Base-by-base conservation (phyloP, 2,329 filamentous ascomycete genomes). In the Apiospora aurea region DNA sequence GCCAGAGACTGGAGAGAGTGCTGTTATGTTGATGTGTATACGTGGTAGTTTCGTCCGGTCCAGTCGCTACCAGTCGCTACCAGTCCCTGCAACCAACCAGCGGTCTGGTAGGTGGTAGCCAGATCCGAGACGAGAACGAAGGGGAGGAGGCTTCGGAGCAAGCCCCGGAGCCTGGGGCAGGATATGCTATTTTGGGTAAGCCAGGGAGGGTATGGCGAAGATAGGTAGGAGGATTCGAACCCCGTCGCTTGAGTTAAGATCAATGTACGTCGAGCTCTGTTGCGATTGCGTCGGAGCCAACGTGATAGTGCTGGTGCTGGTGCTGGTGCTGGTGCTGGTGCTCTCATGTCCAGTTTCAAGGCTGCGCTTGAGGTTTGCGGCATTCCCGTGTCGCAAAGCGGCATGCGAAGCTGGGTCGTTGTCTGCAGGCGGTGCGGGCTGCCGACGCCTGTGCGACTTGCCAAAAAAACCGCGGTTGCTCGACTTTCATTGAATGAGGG, bases 341-440 rank as follows among this genome's bases (percentile, higher is more conserved):
- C 29, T 34, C 26, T 26, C 51, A 14, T 53, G 13, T 61, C 46
- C 46, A 49, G 53, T 61, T 61, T 41, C 57, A 41, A 64, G 34
- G 57, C 57, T 64, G 34, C 18, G 34, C 29, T 41, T 64, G 57
- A 41, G 34, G 57, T 64, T 41, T 64, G 57, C 57, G 57, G 57
- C 34, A 41, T 64, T 41, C 57, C 57, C 57, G 57, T 64, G 57
- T 64, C 57, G 57, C 57, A 64, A 64, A 64, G 57, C 57, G 34
- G 57, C 57, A 41, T 38, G 53, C 53, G 16, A 34, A 41, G 57
- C n/a, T 41, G 53, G 29, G 53, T 64, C 29, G 57, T 24, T 11
- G 57, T 64, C 34, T 64, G 57, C 57, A 64, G 57, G 34, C 34
- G 26, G 51, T 57, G 51, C 51, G 57, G 34, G 34, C 41, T 41